Conservation (phyloP, 331 rosid species). For the Quercus tomentella region DNA sequence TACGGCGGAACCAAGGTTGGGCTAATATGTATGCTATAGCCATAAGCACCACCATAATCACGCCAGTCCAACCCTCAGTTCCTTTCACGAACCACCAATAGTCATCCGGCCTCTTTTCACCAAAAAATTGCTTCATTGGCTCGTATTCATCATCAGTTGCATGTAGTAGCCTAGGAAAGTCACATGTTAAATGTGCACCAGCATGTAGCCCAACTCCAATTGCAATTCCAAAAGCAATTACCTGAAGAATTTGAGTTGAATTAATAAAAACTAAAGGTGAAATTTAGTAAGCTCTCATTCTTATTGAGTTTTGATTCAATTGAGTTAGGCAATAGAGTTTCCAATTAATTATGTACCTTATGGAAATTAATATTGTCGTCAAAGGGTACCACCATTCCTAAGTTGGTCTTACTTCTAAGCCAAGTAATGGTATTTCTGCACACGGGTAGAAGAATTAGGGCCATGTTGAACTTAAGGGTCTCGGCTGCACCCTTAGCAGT, state of each 20-base stretch:
- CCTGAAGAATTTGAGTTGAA: conserved; percentile 19
- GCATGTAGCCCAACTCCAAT: conserved; percentile 71
- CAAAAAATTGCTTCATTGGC: conserved; percentile 60
- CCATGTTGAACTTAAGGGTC: conserved; percentile 88
- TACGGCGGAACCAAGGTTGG: conserved; percentile 79
- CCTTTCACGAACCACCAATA: conserved; percentile 99
- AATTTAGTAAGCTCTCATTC: not conserved
- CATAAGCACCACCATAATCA: conserved; percentile 78
- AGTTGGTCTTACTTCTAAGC: conserved; percentile 66
- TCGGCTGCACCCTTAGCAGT: conserved; percentile 88
- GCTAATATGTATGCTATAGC: conserved; percentile 73
- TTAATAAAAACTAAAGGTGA: not conserved
- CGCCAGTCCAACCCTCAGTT: conserved; percentile 81
- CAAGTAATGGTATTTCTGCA: conserved; percentile 89
- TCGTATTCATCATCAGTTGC: conserved; percentile 46
- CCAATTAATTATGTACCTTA: conserved; percentile 40
- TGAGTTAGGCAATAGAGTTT: not conserved
- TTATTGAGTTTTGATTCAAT: not conserved
- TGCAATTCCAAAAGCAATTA: conserved; percentile 67
- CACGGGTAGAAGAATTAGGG: conserved; percentile 73
- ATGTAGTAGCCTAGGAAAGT: conserved; percentile 75
- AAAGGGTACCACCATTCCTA: conserved; percentile 60
- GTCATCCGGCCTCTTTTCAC: conserved; percentile 43
- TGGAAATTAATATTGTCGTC: conserved; percentile 92
- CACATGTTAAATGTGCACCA: conserved; percentile 69